These are phyloP conservation scores for Mycena venus DNA, from an alignment of 768 basidiomycete genomes.

Conservation along the genomic window DNA sequence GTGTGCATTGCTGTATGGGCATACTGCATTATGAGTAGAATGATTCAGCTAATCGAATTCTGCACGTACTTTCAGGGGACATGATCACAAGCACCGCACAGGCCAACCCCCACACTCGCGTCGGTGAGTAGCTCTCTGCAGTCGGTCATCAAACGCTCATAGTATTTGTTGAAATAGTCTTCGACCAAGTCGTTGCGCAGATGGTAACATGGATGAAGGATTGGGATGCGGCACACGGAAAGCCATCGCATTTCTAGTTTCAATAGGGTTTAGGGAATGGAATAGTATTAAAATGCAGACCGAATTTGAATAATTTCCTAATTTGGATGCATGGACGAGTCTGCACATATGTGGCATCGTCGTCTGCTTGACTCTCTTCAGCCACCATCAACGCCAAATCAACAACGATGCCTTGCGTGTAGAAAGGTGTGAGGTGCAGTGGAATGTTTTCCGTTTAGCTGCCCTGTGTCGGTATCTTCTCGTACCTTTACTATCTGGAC, in stretches of 20 bases:
- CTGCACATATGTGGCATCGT: neutral
- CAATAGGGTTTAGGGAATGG: no score
- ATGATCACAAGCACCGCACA: conserved; percentile 30
- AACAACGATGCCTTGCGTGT: neutral
- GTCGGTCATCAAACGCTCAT: neutral
- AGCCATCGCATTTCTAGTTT: neutral
- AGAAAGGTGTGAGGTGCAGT: neutral
- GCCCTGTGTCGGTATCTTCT: neutral
- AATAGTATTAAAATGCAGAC: no score
- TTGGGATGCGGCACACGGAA: conserved; percentile 13
- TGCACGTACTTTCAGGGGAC: conserved; percentile 24
- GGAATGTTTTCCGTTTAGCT: neutral
- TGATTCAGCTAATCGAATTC: neutral
- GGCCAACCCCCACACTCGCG: conserved; percentile 23
- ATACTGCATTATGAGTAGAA: neutral
- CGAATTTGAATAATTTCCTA: no score
- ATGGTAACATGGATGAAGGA: conserved; percentile 30
- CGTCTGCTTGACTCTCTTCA: neutral
- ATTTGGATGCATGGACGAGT: conserved; percentile 5
- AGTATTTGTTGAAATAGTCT: conserved; percentile 4
- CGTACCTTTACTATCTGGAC: neutral
- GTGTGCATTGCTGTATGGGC: conserved; percentile 30
- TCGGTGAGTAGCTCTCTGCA: conserved; percentile 3
- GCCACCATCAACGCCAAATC: neutral
- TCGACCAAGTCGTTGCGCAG: conserved; percentile 26